Evolutionary conservation across 306 rosid species (phyloP).

Genomic region (Ormosia emarginata): DNA sequence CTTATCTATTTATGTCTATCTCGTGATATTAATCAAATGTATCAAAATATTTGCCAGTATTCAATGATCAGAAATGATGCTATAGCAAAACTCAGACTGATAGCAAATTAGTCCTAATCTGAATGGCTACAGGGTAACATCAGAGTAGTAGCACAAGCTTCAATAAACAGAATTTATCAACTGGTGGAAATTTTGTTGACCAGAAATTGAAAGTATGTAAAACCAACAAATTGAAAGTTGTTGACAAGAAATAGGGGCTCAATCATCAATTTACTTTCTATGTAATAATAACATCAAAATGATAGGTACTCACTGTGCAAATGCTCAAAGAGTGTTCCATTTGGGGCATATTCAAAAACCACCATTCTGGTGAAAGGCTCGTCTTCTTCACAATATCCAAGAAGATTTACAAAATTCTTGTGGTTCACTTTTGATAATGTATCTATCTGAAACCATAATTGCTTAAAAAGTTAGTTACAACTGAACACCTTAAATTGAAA

Average conservation of each 20-base stretch:
- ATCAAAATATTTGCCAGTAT: background rate
- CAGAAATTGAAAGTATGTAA: background rate
- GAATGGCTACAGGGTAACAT: background rate
- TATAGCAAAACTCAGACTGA: background rate
- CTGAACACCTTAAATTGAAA: background rate
- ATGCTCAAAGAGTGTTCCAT: slow-evolving; percentile 93
- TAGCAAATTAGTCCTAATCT: background rate
- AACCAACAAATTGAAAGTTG: background rate
- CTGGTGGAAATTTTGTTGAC: background rate
- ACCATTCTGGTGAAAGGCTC: slow-evolving; percentile 90
- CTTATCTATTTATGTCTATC: background rate
- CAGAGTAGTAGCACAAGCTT: background rate
- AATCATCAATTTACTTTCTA: background rate
- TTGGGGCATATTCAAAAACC: slow-evolving; percentile 95
- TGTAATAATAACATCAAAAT: background rate
- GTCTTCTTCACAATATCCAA: slow-evolving; percentile 87
- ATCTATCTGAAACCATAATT: slow-evolving; percentile 56
- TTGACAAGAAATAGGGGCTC: background rate
- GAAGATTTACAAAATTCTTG: slow-evolving; percentile 88
- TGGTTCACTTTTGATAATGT: slow-evolving; percentile 81
- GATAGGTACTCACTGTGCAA: slow-evolving; percentile 68
- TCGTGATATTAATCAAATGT: background rate
- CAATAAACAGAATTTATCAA: background rate
- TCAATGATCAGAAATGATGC: background rate
- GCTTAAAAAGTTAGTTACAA: slow-evolving; percentile 25